Base-by-base conservation (phyloP, 2,329 filamentous ascomycete genomes). In the Thielaviopsis punctulata region DNA sequence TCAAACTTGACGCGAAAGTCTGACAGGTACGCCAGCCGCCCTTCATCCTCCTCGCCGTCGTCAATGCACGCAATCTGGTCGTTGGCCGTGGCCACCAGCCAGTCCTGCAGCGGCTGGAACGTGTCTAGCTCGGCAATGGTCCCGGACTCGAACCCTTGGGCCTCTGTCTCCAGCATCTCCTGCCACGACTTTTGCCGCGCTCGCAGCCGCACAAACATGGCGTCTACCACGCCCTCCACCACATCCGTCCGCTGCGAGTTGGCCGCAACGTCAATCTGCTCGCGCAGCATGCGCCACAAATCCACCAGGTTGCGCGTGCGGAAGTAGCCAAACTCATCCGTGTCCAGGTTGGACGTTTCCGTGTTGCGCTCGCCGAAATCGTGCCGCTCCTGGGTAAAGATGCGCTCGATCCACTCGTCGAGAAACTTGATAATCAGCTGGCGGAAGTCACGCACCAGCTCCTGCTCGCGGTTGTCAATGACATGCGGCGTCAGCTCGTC, bases 11-110 rank as follows among this genome's bases (percentile, higher is more conserved):
- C 79, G 59, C 80, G 80, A 77, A 95, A 95, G 61, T 83, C 82
- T 3, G 86, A 82, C 48, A 96, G 75, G 68, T 95, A 95, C 25
- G 84, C 86, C 23, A 84, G 71, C 27, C 83, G 80, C 55, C 77
- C 79, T 51, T 80, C 79, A 39, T 76, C 75, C 51, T 86, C 83
- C 56, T 86, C 83, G 58, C 84, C 84, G 62, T 96, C 93, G 65
- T 96, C 92, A 61, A 98, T 95, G 66, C 88, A 95, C 53, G 89
- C 89, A 63, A 98, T 96, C 66, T 98, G 92, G 68, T 98, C 92
- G 68, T 98, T 98, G 59, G 93, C 92, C 53, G 93, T 87, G 45
- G 92, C 89, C 51, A 98, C 81, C 52, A 98, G 82, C 88, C 90
- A 98, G 68, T 98, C 92, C 64, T 94, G 86, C 24, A 95, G 71